Base-by-base conservation (phyloP, 225 moss, liverwort and hornwort species). In the Antitrichia curtipendula region DNA sequence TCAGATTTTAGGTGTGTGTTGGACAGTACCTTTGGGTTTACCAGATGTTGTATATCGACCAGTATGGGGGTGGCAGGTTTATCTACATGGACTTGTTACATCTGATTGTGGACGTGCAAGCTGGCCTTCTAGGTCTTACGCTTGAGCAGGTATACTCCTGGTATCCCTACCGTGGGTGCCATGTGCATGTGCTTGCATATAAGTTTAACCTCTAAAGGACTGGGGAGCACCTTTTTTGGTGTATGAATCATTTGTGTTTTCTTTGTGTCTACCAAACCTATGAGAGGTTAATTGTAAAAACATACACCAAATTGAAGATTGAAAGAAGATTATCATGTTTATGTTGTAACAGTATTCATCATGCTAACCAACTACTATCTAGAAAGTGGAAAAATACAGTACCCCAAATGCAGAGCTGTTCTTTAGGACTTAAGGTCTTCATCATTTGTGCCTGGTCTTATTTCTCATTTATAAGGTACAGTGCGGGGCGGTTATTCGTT, bases 41-140 rank as follows among this genome's bases (percentile, higher is more conserved):
- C 75, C 57, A 75, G 65, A 80, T 70, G 69, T 85, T 88, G 56
- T 86, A 71, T 90, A 90, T 87, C 79, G 85, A 90, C 82, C 76
- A 87, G 82, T 80, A 60, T 86, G 66, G 56, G 83, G 86, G 52
- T 91, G 92, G 74, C 93, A 97, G 97, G 81, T 98, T 98, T 83
- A 89, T 98, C 80, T 96, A 98, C 91, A 96, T 98, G 98, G 94
- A 95, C 89, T 72, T 95, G 47, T 85, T 90, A 57, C 94, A 98
- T 87, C 87, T 96, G 70, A 68, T 96, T 87, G 93, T 92, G 81
- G 98, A 98, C 83, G 56, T 98, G 86, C 94, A 87, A 84, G 95
- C 95, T 66, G 98, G 98, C 86, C 93, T 98, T 75, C 11, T 94
- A 38, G 90, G 94, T 45, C 91, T 98, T 64, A 93, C 95, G 53